These are phyloP conservation scores for Penicillium aurantiogriseum DNA, from an alignment of 2,329 filamentous ascomycete species.

Conservation along the genomic window DNA sequence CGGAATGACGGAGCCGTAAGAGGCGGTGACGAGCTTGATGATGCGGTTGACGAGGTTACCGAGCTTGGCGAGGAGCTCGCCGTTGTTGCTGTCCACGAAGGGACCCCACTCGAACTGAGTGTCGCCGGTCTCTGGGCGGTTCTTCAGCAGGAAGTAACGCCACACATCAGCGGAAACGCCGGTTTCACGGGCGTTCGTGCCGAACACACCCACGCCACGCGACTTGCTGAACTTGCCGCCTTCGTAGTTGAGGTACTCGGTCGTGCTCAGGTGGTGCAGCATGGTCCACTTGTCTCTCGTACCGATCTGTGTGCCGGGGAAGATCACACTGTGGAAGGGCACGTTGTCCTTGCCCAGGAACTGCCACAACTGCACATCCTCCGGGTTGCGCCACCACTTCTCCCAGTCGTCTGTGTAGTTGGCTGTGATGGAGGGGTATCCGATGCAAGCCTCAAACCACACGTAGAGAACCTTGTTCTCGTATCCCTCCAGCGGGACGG, in stretches of 20 bases:
- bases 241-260: slow-evolving; percentile 87
- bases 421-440: slow-evolving; percentile 92
- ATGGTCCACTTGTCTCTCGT: slow-evolving; percentile 84
- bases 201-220: slow-evolving; percentile 84
- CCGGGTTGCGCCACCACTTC: slow-evolving; percentile 89
- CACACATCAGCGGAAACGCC: slow-evolving; percentile 84
- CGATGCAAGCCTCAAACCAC: slow-evolving; percentile 90
- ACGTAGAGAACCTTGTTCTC: slow-evolving; percentile 86
- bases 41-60: slow-evolving; percentile 72
- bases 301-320: slow-evolving; percentile 82
- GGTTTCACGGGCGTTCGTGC: slow-evolving; percentile 82
- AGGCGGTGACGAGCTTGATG: slow-evolving; percentile 71
- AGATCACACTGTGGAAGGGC: slow-evolving; percentile 86
- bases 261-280: slow-evolving; percentile 83
- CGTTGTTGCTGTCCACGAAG: slow-evolving; percentile 84
- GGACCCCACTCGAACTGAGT: slow-evolving; percentile 86
- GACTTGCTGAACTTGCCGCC: slow-evolving; percentile 92
- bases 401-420: slow-evolving; percentile 87
- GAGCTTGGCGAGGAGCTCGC: slow-evolving; percentile 73
- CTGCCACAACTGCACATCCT: slow-evolving; percentile 85
- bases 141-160: slow-evolving; percentile 85
- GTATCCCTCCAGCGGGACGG: slow-evolving; percentile 60
- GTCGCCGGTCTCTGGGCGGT: slow-evolving; percentile 80
- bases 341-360: slow-evolving; percentile 95
- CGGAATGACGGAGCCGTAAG: slow-evolving; percentile 57